These are phyloP conservation scores for Psilocybe sp. DNA, from an alignment of 768 basidiomycete species.

Conservation along the genomic window DNA sequence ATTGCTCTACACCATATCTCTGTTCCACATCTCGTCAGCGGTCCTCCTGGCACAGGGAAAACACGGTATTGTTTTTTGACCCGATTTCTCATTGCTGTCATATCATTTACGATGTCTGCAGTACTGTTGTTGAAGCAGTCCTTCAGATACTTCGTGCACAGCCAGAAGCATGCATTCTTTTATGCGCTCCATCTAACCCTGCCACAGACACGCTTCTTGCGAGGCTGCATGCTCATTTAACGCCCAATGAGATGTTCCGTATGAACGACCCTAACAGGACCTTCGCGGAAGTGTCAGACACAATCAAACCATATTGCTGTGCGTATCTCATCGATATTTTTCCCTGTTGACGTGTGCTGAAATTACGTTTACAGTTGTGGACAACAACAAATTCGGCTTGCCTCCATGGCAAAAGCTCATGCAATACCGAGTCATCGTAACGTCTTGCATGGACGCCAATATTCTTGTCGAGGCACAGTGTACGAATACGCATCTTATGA, in stretches of 20 bases:
- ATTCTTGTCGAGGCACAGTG: conserved; percentile 43
- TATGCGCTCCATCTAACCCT: conserved; percentile 50
- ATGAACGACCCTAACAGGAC: conserved; percentile 48
- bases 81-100: not conserved
- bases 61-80: conserved; percentile 32
- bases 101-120: conserved; percentile 11
- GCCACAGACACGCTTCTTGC: conserved; percentile 48
- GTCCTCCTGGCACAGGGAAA: conserved; percentile 53
- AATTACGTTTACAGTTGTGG: conserved; percentile 31
- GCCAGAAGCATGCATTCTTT: conserved; percentile 43
- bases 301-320: conserved; percentile 49
- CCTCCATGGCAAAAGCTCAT: conserved; percentile 46
- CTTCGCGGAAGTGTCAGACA: conserved; percentile 45
- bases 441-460: conserved; percentile 44
- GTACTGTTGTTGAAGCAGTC: conserved; percentile 48
- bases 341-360: not conserved
- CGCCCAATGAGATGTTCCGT: conserved; percentile 42
- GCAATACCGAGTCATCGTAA: conserved; percentile 44
- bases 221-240: conserved; percentile 34
- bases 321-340: conserved; percentile 12
- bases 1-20: conserved; percentile 41
- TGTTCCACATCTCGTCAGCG: conserved; percentile 47
- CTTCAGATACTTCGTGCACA: conserved; percentile 46
- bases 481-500: conserved; percentile 37
- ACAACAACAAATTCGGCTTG: conserved; percentile 42